phyloP scores from a whole-genome alignment of 1,284 basidiomycete genomes.

The Apiotrichum brassicae region DNA sequence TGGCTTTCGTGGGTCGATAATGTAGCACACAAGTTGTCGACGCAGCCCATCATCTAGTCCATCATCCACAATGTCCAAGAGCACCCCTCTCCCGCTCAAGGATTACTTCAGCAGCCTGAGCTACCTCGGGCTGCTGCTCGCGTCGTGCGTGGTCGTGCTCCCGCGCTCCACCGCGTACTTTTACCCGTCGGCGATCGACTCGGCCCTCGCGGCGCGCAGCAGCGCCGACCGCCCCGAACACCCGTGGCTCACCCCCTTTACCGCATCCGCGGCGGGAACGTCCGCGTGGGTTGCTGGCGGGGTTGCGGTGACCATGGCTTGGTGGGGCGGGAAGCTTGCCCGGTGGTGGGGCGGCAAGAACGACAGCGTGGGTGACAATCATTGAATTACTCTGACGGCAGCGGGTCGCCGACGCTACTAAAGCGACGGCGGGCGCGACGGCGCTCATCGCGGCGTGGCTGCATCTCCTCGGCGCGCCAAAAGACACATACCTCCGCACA shows the following conservation, averaged over 20 bases:
- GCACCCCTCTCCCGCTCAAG: constrained; percentile 39
- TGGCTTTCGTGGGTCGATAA: no score
- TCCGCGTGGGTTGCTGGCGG: constrained; percentile 59
- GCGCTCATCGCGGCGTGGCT: constrained; percentile 52
- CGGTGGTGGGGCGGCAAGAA: constrained; percentile 50
- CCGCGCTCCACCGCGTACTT: constrained; percentile 57
- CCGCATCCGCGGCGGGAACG: constrained; percentile 58
- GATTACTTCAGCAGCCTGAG: constrained; percentile 66
- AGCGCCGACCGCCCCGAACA: constrained; percentile 57
- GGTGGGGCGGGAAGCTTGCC: constrained; percentile 66
- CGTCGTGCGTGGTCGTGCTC: constrained; percentile 60
- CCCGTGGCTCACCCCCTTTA: constrained; percentile 60
- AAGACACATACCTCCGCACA: constrained; percentile 57
- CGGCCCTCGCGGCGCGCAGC: constrained; percentile 21
- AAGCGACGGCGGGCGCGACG: constrained; percentile 54
- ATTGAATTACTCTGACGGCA: constrained; percentile 2
- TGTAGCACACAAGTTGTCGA: no score
- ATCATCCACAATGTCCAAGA: neutral
- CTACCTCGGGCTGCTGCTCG: constrained; percentile 61
- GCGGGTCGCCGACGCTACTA: constrained; percentile 51
- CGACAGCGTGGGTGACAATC: neutral
- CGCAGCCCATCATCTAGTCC: neutral
- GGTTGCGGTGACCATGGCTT: constrained; percentile 56
- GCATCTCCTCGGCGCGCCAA: constrained; percentile 69
- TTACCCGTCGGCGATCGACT: constrained; percentile 3